These are phyloP conservation scores for Xylaria sp. DNA, from an alignment of 495 filamentous ascomycete species.

Conservation along the genomic window DNA sequence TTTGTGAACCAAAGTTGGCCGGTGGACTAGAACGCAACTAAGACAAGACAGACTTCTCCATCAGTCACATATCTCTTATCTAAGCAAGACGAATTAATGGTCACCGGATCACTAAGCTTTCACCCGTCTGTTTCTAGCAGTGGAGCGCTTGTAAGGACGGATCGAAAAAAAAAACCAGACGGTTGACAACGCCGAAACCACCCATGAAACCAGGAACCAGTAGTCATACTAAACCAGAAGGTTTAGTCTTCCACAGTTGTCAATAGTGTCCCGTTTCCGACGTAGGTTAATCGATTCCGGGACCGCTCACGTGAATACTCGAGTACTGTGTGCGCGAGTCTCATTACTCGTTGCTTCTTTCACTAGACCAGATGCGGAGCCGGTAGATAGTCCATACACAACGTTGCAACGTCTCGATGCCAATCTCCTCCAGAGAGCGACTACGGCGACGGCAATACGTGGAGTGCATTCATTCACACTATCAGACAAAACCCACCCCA, in stretches of 20 bases:
- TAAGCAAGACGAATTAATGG: neutral
- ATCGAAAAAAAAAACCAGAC: neutral
- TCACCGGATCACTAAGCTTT: neutral
- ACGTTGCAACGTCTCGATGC: neutral
- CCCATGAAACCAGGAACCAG: neutral
- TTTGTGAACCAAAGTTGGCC: neutral
- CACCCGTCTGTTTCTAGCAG: neutral
- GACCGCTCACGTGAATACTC: neutral
- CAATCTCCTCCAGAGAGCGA: neutral
- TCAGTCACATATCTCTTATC: neutral
- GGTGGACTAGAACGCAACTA: neutral
- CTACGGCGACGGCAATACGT: too few species aligned
- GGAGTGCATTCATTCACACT: too few species aligned
- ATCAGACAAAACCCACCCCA: neutral
- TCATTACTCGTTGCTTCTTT: conserved; percentile 23
- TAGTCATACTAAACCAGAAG: neutral
- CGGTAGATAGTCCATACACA: neutral
- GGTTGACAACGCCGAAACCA: neutral
- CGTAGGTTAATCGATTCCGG: neutral
- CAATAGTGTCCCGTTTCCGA: neutral
- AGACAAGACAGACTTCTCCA: neutral
- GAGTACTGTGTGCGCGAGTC: conserved; percentile 8
- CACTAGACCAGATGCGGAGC: neutral
- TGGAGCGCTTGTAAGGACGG: neutral
- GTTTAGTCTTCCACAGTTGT: neutral